phyloP scores from a whole-genome alignment of 2,329 filamentous ascomycete species.

The Pleoardoris graminearum region DNA sequence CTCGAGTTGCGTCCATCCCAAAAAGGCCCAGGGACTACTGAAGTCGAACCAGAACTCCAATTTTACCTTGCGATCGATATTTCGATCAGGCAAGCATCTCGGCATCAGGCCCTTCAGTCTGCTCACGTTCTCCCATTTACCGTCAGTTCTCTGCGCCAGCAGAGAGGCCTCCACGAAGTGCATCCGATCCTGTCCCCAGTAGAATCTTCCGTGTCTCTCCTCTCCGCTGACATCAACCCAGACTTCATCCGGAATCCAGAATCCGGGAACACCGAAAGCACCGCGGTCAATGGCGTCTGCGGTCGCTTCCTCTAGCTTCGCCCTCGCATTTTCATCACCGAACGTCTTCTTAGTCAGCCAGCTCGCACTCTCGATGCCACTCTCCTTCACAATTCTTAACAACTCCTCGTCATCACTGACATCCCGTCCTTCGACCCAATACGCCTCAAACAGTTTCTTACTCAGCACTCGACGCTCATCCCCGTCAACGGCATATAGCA shows the following conservation, averaged over 20 bases:
- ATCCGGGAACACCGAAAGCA: constrained; percentile 41
- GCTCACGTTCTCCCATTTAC: constrained; percentile 16
- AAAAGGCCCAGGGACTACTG: constrained; percentile 40
- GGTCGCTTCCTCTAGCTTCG: constrained; percentile 30
- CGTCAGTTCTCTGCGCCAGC: constrained; percentile 12
- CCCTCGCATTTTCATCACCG: constrained; percentile 22
- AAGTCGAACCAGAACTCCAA: constrained; percentile 44
- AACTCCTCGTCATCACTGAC: constrained; percentile 26
- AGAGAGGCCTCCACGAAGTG: constrained; percentile 42
- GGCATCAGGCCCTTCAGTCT: constrained; percentile 30
- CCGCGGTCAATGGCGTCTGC: constrained; percentile 36
- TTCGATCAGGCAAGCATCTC: constrained; percentile 19
- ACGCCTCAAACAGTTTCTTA: constrained; percentile 34
- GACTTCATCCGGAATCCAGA: constrained; percentile 34
- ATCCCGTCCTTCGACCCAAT: constrained; percentile 40
- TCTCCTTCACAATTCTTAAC: constrained; percentile 28
- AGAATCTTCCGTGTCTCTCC: constrained; percentile 28
- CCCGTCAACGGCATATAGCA: constrained; percentile 30
- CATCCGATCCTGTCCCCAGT: constrained; percentile 44
- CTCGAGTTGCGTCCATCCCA: constrained; percentile 39
- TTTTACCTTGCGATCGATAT: constrained; percentile 13
- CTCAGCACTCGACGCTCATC: constrained; percentile 26
- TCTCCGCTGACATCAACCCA: constrained; percentile 24
- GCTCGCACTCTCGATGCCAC: constrained; percentile 22
- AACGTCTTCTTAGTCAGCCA: constrained; percentile 19